A percentile compares a stretch with the other conserved stretches of the same genome.
Evolutionary conservation across 2,329 filamentous ascomycete species (phyloP).

Genomic region (Phoma herbarum): DNA sequence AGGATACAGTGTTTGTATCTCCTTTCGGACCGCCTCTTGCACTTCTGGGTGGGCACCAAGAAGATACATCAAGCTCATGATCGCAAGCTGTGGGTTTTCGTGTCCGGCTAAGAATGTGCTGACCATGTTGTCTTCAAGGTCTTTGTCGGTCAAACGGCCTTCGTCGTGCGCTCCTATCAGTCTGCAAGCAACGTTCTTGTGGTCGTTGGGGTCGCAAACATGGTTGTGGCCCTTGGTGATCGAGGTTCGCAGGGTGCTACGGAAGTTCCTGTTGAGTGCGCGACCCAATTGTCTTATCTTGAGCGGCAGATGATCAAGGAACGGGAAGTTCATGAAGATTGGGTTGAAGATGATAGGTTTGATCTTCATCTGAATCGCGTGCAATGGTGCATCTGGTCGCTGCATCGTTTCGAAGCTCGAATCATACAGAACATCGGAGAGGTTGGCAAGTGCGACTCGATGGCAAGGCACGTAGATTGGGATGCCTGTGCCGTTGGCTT

Average conservation of each 20-base stretch:
- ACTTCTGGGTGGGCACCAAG: constrained; percentile 31
- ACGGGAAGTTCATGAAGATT: constrained; percentile 40
- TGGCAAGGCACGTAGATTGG: constrained; percentile 48
- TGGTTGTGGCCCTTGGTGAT: constrained; percentile 38
- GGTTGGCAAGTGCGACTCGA: constrained; percentile 51
- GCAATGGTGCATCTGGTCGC: constrained; percentile 30
- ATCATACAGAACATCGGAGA: constrained; percentile 45
- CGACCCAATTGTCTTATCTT: constrained; percentile 33
- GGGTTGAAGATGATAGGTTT: constrained; percentile 41
- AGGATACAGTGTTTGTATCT: constrained; percentile 29
- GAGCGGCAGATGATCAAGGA: constrained; percentile 35
- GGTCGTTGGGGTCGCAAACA: constrained; percentile 33
- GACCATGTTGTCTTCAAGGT: constrained; percentile 39
- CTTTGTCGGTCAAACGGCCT: constrained; percentile 35
- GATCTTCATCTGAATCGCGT: constrained; percentile 36
- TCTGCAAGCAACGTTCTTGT: constrained; percentile 32
- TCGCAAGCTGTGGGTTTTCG: constrained; percentile 38
- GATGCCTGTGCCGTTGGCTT: constrained; percentile 30
- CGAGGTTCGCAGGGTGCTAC: constrained; percentile 29
- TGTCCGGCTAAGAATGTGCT: constrained; percentile 40
- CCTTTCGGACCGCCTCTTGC: constrained; percentile 32
- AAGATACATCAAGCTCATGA: constrained; percentile 40
- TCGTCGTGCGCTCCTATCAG: constrained; percentile 34
- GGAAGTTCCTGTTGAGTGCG: constrained; percentile 31
- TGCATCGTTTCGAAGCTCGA: constrained; percentile 40